These are phyloP conservation scores for Annona cherimola DNA, from an alignment of 164 flowering plant genomes.

Conservation along the genomic window DNA sequence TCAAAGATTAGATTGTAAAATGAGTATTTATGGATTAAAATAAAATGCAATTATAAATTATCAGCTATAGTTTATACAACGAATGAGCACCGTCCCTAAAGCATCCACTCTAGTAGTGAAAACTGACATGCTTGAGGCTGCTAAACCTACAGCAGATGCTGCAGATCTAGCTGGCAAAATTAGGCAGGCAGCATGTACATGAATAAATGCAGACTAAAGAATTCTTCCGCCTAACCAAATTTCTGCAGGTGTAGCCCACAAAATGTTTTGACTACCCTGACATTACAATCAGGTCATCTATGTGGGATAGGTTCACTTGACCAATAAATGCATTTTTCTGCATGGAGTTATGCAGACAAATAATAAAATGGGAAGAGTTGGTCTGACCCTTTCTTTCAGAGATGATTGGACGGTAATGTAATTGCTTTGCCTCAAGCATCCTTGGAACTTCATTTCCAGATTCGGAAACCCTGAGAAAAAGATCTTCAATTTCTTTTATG, in stretches of 20 bases:
- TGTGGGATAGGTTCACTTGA: not conserved
- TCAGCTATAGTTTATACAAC: not conserved
- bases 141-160: not conserved
- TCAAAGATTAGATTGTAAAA: not conserved
- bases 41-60: not conserved
- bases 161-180: not conserved
- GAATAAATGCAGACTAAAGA: not conserved
- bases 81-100: too few relatives aligned
- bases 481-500: constrained; percentile 76
- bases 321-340: too few relatives aligned
- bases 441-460: constrained; percentile 87
- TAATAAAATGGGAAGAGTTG: not conserved
- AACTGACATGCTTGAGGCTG: not conserved
- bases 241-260: not conserved
- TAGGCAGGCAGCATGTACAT: not conserved
- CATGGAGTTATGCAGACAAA: too few relatives aligned
- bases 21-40: not conserved
- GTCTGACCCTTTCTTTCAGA: constrained; percentile 55
- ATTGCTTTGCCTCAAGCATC: constrained; percentile 94
- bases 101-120: too few relatives aligned
- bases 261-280: not conserved
- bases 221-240: not conserved
- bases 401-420: constrained; percentile 67
- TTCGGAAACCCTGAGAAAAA: constrained; percentile 80
- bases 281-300: not conserved